These are phyloP conservation scores for Strigomonas oncopelti DNA, from an alignment of 208 protist genomes.

Conservation along the genomic window DNA sequence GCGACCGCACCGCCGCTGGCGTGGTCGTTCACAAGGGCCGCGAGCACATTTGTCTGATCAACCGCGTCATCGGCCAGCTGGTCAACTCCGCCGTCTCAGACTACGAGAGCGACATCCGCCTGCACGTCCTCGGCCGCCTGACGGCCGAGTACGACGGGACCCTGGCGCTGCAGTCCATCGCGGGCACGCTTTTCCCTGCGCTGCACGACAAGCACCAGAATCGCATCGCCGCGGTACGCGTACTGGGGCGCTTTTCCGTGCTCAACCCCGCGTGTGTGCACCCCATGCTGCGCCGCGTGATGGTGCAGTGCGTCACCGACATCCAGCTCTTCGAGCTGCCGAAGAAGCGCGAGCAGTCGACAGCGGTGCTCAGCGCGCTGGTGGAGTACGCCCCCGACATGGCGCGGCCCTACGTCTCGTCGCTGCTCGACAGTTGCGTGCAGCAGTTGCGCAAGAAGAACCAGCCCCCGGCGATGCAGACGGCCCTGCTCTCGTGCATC, in stretches of 20 bases:
- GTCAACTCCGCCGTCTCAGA: constrained; percentile 85
- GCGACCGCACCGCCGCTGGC: constrained; percentile 55
- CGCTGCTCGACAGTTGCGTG: constrained; percentile 71
- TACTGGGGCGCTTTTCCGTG: constrained; percentile 79
- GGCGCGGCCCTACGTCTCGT: constrained; percentile 76
- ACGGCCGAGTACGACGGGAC: constrained; percentile 69
- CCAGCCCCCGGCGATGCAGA: constrained; percentile 50
- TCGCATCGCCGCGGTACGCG: constrained; percentile 61
- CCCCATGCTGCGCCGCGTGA: constrained; percentile 75
- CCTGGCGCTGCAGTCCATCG: constrained; percentile 74
- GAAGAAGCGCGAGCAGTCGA: constrained; percentile 81
- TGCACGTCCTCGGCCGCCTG: constrained; percentile 79
- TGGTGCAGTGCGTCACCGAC: constrained; percentile 82
- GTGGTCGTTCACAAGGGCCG: constrained; percentile 75
- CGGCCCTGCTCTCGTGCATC: constrained; percentile 74
- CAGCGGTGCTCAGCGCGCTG: constrained; percentile 67
- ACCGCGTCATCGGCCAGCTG: constrained; percentile 68
- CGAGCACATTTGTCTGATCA: constrained; percentile 81
- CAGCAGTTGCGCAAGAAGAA: constrained; percentile 47
- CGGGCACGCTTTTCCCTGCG: constrained; percentile 65
- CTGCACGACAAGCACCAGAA: constrained; percentile 88
- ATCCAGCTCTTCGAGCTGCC: constrained; percentile 73
- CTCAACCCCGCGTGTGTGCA: constrained; percentile 77
- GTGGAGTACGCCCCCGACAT: constrained; percentile 80
- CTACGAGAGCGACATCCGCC: constrained; percentile 83